These are phyloP conservation scores for Hyaloscypha finlandica DNA, from an alignment of 495 filamentous ascomycete genomes.

Conservation along the genomic window DNA sequence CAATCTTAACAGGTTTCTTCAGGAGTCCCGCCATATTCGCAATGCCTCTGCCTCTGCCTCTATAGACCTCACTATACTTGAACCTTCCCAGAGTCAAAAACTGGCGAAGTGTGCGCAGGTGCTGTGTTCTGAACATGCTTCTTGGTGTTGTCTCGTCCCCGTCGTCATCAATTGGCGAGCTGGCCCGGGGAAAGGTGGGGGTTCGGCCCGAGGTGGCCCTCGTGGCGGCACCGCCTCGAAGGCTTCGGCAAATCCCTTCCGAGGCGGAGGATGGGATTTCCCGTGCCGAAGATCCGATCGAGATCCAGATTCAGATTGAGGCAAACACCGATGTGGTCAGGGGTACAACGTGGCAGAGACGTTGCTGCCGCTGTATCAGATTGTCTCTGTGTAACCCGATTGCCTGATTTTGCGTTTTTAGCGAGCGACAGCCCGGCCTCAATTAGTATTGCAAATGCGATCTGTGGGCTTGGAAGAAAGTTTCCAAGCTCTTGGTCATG, in stretches of 20 bases:
- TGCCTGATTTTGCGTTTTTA: not conserved
- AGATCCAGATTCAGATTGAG: not conserved
- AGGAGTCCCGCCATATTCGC: constrained; percentile 56
- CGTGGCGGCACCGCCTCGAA: not conserved
- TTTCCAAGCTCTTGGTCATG: too few relatives aligned
- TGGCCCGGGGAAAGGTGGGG: not conserved
- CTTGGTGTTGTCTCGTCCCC: too few relatives aligned
- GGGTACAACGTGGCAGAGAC: not conserved
- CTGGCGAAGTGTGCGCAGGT: constrained; percentile 6
- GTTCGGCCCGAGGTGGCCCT: not conserved
- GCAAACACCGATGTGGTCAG: not conserved
- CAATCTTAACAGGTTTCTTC: constrained; percentile 75
- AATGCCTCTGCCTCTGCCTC: not conserved
- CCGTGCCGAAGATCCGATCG: not conserved
- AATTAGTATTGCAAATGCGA: too few relatives aligned
- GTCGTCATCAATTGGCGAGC: too few relatives aligned
- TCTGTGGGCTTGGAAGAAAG: too few relatives aligned
- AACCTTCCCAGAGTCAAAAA: not conserved
- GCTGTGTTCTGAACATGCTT: constrained; percentile 11
- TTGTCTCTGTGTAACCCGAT: not conserved
- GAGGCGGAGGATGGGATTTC: too few relatives aligned
- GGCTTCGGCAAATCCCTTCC: too few relatives aligned
- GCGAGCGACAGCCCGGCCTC: too few relatives aligned
- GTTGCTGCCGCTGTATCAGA: not conserved
- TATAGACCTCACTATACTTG: not conserved